phyloP scores from a whole-genome alignment of 805 yeast genomes.

The Metschnikowia lachancei region DNA sequence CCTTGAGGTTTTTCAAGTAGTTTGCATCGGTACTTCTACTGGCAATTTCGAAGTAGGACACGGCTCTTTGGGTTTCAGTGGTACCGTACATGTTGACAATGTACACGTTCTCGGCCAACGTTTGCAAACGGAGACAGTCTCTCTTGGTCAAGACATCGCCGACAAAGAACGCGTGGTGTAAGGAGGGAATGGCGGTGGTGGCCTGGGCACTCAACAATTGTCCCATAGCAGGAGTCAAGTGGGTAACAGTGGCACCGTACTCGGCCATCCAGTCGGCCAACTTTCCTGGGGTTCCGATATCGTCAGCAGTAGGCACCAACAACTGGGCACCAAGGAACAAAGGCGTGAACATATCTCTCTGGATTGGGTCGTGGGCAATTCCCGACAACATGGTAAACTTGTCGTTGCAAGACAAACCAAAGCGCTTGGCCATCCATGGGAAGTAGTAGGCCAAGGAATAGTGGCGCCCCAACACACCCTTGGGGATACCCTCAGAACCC shows the following conservation, averaged over 20 bases:
- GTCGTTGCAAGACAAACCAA: conserved; percentile 73
- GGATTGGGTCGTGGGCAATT: conserved; percentile 98
- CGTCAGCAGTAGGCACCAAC: conserved; percentile 92
- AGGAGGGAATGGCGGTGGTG: conserved; percentile 71
- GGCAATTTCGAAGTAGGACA: conserved; percentile 86
- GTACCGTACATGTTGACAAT: conserved; percentile 99
- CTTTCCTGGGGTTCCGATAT: conserved; percentile 97
- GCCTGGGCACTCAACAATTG: conserved; percentile 96
- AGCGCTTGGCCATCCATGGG: conserved; percentile 96
- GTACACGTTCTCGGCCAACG: conserved; percentile 81
- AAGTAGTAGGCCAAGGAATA: conserved; percentile 95
- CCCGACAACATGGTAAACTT: conserved; percentile 97
- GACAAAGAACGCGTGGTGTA: conserved; percentile 96
- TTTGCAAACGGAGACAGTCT: conserved; percentile 90
- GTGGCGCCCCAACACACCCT: conserved; percentile 98
- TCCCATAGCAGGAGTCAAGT: conserved; percentile 99
- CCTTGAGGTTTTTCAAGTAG: conserved; percentile 81
- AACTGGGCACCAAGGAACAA: conserved; percentile 91
- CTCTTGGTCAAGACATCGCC: conserved; percentile 97
- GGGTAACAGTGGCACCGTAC: conserved; percentile 92
- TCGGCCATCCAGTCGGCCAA: conserved; percentile 96
- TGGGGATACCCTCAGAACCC: conserved; percentile 97
- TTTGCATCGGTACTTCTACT: conserved; percentile 65
- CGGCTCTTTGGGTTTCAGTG: conserved; percentile 98
- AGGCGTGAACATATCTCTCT: conserved; percentile 98